Evolutionary conservation across 805 yeast species (phyloP).

Genomic region (Saccharomycopsis schoenii): DNA sequence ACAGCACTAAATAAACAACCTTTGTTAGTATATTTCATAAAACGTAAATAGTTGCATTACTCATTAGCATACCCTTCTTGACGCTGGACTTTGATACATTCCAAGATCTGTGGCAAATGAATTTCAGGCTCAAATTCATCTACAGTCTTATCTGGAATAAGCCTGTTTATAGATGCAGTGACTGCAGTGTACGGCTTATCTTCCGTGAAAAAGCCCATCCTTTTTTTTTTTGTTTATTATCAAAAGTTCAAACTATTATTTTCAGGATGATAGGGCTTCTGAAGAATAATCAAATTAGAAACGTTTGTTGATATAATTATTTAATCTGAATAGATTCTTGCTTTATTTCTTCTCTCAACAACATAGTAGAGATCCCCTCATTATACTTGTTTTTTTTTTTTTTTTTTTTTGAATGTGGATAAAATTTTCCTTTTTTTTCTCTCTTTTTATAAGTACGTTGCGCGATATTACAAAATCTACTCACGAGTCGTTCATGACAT

Average conservation of each 20-base stretch:
- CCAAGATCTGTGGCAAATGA: constrained; percentile 15
- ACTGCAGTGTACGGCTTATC: constrained; percentile 35
- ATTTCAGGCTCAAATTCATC: constrained; percentile 18
- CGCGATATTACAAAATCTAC: not conserved
- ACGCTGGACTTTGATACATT: constrained; percentile 15
- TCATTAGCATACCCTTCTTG: constrained; percentile 12
- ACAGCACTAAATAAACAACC: constrained; percentile 1
- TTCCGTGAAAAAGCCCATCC: constrained; percentile 19
- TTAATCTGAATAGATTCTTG: not conserved
- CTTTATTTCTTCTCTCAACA: not conserved
- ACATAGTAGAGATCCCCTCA: not conserved
- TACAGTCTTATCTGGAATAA: constrained; percentile 20
- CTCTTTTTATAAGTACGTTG: not conserved
- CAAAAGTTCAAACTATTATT: not conserved
- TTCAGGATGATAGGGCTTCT: not conserved
- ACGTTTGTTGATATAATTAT: too few relatives aligned
- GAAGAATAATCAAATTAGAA: too few relatives aligned
- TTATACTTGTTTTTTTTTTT: not conserved
- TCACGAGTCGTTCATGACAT: not conserved
- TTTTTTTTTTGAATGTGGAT: not conserved
- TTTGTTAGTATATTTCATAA: not conserved
- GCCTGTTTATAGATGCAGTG: constrained; percentile 35
- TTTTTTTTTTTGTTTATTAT: not conserved
- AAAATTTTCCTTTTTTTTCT: not conserved
- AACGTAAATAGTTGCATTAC: not conserved